phyloP scores from a whole-genome alignment of 768 basidiomycete species.

The Hortiboletus flavorubellus region DNA sequence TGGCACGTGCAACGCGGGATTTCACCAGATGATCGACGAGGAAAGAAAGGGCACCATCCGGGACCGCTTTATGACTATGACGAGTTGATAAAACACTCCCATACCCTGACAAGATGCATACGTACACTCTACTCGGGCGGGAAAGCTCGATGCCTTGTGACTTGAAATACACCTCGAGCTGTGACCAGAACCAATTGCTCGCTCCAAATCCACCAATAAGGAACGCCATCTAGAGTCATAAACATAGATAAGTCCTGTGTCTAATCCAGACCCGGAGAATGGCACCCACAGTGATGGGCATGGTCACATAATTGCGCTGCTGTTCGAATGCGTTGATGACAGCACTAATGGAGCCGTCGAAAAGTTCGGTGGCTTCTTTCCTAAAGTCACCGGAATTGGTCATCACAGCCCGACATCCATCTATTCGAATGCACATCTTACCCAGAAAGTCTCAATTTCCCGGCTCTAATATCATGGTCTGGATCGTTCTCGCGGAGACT shows the following conservation, averaged over 20 bases:
- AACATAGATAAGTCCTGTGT: neutral
- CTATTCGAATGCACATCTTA: constrained; percentile 6
- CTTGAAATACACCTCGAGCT: no score
- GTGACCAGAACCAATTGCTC: constrained; percentile 42
- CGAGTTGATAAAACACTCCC: neutral
- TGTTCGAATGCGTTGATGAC: constrained; percentile 32
- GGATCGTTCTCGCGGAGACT: constrained; percentile 32
- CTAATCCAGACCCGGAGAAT: neutral
- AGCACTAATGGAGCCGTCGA: constrained; percentile 38
- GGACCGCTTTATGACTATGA: constrained; percentile 42
- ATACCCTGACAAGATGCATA: constrained; percentile 16
- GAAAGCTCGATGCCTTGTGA: constrained; percentile 37
- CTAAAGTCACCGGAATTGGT: constrained; percentile 15
- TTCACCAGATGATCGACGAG: constrained; percentile 44
- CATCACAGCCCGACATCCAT: neutral
- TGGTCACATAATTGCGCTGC: constrained; percentile 20
- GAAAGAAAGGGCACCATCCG: constrained; percentile 42
- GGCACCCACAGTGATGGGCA: constrained; percentile 28
- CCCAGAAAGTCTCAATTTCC: constrained; percentile 36
- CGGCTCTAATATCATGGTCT: constrained; percentile 28
- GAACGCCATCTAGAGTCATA: constrained; percentile 26
- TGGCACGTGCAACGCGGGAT: constrained; percentile 41
- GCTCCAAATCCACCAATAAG: constrained; percentile 53
- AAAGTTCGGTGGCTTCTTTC: constrained; percentile 36
- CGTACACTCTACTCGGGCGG: constrained; percentile 47